These are phyloP conservation scores for Verticillium dahliae DNA, from an alignment of 2,329 filamentous ascomycete genomes.

Conservation along the genomic window DNA sequence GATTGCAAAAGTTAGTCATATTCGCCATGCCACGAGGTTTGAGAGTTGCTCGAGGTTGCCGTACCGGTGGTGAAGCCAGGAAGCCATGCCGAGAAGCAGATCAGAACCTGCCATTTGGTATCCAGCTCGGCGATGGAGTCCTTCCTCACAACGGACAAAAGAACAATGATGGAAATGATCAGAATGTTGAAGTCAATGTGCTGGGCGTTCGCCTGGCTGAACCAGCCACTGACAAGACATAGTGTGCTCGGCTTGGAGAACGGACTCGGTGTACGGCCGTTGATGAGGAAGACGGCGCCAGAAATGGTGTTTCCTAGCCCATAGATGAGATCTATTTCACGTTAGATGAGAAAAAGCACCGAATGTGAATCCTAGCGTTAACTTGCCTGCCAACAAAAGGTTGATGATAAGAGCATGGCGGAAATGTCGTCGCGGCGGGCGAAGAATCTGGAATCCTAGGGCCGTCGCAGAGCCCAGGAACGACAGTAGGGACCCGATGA, in stretches of 20 bases:
- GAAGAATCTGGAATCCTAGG: constrained; percentile 6
- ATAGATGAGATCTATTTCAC: constrained; percentile 29
- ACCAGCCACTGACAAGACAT: constrained; percentile 35
- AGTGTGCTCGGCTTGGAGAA: constrained; percentile 15
- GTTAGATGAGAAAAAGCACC: constrained; percentile 1
- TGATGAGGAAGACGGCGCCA: constrained; percentile 25
- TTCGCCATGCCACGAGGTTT: neutral
- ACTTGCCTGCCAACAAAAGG: constrained; percentile 15
- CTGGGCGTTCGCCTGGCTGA: constrained; percentile 38
- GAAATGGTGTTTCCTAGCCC: constrained; percentile 34
- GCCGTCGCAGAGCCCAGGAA: constrained; percentile 7
- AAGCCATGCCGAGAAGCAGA: constrained; percentile 32
- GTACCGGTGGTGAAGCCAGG: constrained; percentile 29
- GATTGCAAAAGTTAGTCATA: neutral
- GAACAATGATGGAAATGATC: constrained; percentile 35
- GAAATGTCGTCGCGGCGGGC: constrained; percentile 13
- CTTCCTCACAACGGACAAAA: constrained; percentile 29
- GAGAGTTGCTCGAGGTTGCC: constrained; percentile 5
- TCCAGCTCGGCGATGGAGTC: constrained; percentile 24
- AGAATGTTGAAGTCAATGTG: constrained; percentile 35
- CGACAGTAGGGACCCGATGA: constrained; percentile 7
- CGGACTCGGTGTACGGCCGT: constrained; percentile 12
- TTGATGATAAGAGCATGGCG: constrained; percentile 17
- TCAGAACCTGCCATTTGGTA: constrained; percentile 19
- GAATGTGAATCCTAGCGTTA: neutral